These are phyloP conservation scores for Asterophora parasitica DNA, from an alignment of 768 basidiomycete species.

Conservation along the genomic window DNA sequence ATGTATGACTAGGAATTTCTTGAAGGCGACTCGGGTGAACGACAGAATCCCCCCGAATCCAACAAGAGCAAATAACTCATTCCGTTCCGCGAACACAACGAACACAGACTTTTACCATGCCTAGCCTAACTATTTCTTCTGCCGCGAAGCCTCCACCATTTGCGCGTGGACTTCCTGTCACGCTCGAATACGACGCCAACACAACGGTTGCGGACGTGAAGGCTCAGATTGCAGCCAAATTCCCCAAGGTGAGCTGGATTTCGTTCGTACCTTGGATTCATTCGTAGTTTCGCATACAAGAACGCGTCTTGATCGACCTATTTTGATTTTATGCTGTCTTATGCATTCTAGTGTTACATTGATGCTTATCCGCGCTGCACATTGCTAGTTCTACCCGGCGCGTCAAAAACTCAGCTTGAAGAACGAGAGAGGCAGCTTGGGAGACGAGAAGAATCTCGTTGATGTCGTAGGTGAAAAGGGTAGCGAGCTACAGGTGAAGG, in stretches of 20 bases:
- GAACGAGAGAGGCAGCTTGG: constrained; percentile 55
- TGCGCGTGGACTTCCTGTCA: constrained; percentile 47
- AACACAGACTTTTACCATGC: constrained; percentile 27
- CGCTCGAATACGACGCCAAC: constrained; percentile 42
- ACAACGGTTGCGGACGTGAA: constrained; percentile 71
- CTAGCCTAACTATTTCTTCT: constrained; percentile 48
- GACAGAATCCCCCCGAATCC: no score
- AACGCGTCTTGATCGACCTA: not conserved
- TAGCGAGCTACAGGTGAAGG: constrained; percentile 74
- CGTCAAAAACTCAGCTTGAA: constrained; percentile 72
- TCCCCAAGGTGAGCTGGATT: constrained; percentile 29
- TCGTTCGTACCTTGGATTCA: not conserved
- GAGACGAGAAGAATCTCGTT: constrained; percentile 57
- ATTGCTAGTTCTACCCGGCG: constrained; percentile 55
- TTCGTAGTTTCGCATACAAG: not conserved
- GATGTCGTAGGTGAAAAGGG: constrained; percentile 55
- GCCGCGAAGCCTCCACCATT: constrained; percentile 41
- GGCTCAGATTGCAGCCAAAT: constrained; percentile 44
- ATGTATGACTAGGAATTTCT: no score
- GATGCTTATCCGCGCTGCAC: constrained; percentile 1
- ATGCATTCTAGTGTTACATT: not conserved
- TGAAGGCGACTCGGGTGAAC: no score
- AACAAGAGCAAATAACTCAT: not conserved
- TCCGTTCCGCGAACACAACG: not conserved
- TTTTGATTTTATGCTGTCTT: not conserved